phyloP scores from a whole-genome alignment of 805 yeast genomes.

The Wickerhamomyces hampshirensis region DNA sequence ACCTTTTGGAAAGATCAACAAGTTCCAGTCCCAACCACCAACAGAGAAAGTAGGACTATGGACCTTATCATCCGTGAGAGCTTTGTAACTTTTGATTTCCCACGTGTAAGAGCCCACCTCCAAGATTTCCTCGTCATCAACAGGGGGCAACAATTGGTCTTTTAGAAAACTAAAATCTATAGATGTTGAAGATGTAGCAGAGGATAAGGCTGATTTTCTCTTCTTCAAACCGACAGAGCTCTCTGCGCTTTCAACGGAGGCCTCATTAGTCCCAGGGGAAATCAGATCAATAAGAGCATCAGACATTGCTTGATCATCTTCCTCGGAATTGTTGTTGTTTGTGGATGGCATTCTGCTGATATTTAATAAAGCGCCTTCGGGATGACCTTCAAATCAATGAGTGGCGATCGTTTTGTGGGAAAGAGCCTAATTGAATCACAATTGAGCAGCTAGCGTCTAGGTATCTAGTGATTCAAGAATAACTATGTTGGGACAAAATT shows the following conservation, averaged over 20 bases:
- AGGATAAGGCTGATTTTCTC: slow-evolving; percentile 3
- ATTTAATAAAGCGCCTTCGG: no score
- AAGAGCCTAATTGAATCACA: no score
- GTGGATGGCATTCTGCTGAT: no score
- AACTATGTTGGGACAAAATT: no score
- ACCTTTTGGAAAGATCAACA: slow-evolving; percentile 76
- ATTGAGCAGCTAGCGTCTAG: no score
- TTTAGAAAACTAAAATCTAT: slow-evolving; percentile 15
- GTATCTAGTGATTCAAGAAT: no score
- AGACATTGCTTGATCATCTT: background rate
- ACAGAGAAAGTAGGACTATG: slow-evolving; percentile 43
- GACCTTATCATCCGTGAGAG: slow-evolving; percentile 24
- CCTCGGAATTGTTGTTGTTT: no score
- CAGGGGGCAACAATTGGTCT: slow-evolving; percentile 19
- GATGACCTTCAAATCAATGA: no score
- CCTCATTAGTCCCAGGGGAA: background rate
- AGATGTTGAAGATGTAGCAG: slow-evolving; percentile 1
- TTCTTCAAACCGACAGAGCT: slow-evolving; percentile 7
- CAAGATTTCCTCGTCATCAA: slow-evolving; percentile 28
- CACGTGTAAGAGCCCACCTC: slow-evolving; percentile 33
- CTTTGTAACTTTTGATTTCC: slow-evolving; percentile 30
- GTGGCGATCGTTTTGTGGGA: no score
- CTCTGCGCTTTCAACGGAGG: background rate
- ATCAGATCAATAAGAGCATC: background rate
- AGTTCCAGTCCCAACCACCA: slow-evolving; percentile 63